phyloP scores from a whole-genome alignment of 169 alveolate genomes.

The Cryptosporidium parvum region DNA sequence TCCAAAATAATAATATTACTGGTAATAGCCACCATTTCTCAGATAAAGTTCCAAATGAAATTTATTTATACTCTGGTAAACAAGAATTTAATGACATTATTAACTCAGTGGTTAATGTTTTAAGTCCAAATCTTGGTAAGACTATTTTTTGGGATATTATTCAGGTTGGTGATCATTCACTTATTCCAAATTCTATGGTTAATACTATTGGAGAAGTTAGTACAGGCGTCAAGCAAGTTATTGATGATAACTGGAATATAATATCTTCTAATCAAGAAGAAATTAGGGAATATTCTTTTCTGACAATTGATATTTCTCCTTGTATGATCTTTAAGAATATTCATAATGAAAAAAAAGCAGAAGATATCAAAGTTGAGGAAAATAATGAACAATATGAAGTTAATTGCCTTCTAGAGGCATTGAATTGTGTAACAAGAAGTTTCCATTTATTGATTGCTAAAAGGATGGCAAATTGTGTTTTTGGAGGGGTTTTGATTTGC shows the following conservation, averaged over 20 bases:
- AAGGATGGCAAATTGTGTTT: slow-evolving; percentile 36
- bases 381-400: no score
- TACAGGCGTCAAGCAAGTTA: background rate
- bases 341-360: background rate
- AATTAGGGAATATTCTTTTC: background rate
- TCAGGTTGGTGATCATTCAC: background rate
- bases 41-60: slow-evolving; percentile 13
- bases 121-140: slow-evolving; percentile 10
- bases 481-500: slow-evolving; percentile 39
- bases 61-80: background rate
- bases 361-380: background rate
- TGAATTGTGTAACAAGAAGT: slow-evolving; percentile 9
- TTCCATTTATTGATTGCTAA: slow-evolving; percentile 27
- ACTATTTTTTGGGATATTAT: slow-evolving; percentile 49
- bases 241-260: slow-evolving; percentile 16
- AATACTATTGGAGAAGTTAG: slow-evolving; percentile 58
- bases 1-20: background rate
- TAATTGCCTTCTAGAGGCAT: background rate
- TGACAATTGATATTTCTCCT: background rate
- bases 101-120: background rate
- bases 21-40: slow-evolving; percentile 28
- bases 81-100: slow-evolving; percentile 23
- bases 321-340: background rate
- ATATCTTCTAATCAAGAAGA: background rate
- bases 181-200: slow-evolving; percentile 50